phyloP scores from a whole-genome alignment of 2,329 filamentous ascomycete genomes.

The Xylariomycetidae sp. region DNA sequence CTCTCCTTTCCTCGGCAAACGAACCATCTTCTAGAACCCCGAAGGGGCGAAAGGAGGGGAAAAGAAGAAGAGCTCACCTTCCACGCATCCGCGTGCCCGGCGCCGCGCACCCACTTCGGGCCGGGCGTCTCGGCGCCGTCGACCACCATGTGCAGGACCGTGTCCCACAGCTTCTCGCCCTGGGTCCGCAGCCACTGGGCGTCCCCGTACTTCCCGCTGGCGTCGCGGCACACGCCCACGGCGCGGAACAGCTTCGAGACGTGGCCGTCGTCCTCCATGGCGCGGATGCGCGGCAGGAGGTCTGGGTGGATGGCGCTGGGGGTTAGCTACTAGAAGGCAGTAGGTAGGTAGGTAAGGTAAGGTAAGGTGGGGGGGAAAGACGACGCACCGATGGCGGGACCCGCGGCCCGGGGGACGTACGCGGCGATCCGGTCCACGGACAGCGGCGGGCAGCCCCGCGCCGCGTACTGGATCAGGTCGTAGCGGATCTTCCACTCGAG shows the following conservation, averaged over 20 bases:
- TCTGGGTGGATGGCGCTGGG: constrained; percentile 19
- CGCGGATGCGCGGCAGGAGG: constrained; percentile 41
- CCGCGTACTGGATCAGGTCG: constrained; percentile 69
- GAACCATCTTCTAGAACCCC: neutral
- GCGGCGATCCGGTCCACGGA: constrained; percentile 49
- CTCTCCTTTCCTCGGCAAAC: no score
- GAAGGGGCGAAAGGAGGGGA: neutral
- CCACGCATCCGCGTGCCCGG: constrained; percentile 64
- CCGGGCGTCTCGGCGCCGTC: constrained; percentile 53
- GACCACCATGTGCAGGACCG: constrained; percentile 53
- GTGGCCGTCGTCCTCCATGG: constrained; percentile 71
- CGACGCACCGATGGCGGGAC: constrained; percentile 37
- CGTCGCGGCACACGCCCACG: constrained; percentile 55
- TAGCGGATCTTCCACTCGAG: constrained; percentile 77
- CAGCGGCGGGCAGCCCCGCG: constrained; percentile 57
- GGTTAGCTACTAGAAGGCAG: neutral
- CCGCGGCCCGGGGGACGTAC: constrained; percentile 48
- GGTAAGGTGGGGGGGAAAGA: neutral
- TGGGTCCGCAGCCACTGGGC: constrained; percentile 47
- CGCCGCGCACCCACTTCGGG: constrained; percentile 52
- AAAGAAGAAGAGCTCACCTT: constrained; percentile 25
- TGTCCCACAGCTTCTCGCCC: constrained; percentile 53
- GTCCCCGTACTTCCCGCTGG: constrained; percentile 39
- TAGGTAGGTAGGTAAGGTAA: neutral
- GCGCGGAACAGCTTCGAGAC: constrained; percentile 68